phyloP scores from a whole-genome alignment of 2,329 filamentous ascomycete genomes.

The Colletotrichum cereale region DNA sequence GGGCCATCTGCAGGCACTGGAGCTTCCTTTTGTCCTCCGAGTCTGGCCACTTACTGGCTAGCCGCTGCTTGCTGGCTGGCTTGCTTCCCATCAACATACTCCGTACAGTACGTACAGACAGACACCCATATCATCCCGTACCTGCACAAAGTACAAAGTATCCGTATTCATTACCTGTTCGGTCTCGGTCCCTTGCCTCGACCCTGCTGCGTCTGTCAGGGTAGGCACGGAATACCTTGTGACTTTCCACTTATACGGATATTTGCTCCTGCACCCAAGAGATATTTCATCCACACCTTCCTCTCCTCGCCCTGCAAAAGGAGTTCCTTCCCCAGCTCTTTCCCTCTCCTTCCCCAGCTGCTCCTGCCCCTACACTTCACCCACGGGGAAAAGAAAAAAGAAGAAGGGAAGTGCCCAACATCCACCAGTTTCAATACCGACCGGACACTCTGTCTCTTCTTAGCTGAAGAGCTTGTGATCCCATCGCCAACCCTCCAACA shows the following conservation, averaged over 20 bases:
- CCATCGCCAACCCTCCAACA: background rate
- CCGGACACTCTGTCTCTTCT: slow-evolving; percentile 2
- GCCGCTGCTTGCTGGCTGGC: background rate
- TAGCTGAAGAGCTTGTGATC: background rate
- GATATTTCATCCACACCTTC: slow-evolving; percentile 34
- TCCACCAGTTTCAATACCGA: background rate
- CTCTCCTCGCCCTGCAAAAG: slow-evolving; percentile 4
- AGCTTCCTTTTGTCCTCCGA: background rate
- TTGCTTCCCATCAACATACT: background rate
- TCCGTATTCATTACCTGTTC: slow-evolving; percentile 12
- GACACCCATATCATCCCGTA: background rate
- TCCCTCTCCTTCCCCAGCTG: slow-evolving; percentile 28
- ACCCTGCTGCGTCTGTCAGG: slow-evolving; percentile 8
- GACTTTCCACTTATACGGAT: background rate
- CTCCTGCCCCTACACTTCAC: slow-evolving; percentile 6
- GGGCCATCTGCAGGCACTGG: background rate
- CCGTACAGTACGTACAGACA: background rate
- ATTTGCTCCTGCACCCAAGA: slow-evolving; percentile 17
- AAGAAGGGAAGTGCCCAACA: background rate
- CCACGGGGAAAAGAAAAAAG: slow-evolving; percentile 15
- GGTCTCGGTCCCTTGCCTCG: slow-evolving; percentile 17
- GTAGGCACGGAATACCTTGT: background rate
- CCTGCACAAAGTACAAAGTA: background rate
- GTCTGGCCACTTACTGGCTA: no score
- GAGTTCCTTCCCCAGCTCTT: slow-evolving; percentile 27